These are phyloP conservation scores for Rhodotorula sp. DNA, from an alignment of 1,284 basidiomycete species.

Conservation along the genomic window DNA sequence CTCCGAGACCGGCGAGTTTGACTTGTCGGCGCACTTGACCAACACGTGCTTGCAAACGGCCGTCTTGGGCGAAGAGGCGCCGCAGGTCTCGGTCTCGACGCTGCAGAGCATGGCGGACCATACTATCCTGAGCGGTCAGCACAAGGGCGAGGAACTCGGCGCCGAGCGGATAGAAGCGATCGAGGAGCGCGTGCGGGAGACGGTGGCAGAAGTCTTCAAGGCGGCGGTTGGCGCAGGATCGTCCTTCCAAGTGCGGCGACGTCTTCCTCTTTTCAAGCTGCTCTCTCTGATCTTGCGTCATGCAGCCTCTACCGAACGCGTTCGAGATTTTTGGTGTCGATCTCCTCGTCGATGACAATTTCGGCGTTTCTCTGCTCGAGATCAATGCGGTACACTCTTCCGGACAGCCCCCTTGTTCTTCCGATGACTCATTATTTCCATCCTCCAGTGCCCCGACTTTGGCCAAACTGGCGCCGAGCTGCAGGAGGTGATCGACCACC, in stretches of 20 bases:
- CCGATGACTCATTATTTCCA: not conserved
- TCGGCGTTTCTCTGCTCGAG: constrained; percentile 78
- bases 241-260: constrained; percentile 72
- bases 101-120: constrained; percentile 26
- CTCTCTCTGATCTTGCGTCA: not conserved
- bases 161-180: constrained; percentile 55
- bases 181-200: constrained; percentile 62
- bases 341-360: constrained; percentile 65
- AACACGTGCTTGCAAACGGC: constrained; percentile 86
- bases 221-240: constrained; percentile 79
- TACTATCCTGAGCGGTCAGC: constrained; percentile 18
- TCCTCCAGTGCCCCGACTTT: constrained; percentile 75
- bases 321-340: constrained; percentile 96
- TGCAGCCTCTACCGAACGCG: constrained; percentile 78
- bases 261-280: constrained; percentile 36
- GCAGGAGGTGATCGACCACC: constrained; percentile 25
- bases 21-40: constrained; percentile 81
- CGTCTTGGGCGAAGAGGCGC: constrained; percentile 20
- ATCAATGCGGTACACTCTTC: constrained; percentile 64
- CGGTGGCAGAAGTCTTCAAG: constrained; percentile 77
- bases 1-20: constrained; percentile 55
- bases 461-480: constrained; percentile 70
- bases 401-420: not conserved
- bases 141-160: constrained; percentile 47
- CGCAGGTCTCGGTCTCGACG: constrained; percentile 40